phyloP scores from a whole-genome alignment of 1,139 yeast genomes.

The Sugiyamaella neomexicana region DNA sequence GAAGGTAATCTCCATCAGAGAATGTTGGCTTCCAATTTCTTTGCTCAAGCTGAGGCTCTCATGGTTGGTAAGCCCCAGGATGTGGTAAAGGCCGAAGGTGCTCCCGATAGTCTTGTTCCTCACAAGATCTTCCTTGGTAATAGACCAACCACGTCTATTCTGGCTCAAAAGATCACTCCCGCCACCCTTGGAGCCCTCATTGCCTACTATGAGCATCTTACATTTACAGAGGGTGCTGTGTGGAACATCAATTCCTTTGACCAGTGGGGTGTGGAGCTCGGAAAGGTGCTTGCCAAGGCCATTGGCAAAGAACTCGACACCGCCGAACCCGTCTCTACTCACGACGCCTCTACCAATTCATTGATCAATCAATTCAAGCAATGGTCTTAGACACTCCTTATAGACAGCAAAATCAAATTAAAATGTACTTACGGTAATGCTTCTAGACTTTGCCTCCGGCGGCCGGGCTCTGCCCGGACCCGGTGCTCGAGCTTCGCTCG shows the following conservation, averaged over 20 bases:
- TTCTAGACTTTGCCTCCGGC: neutral
- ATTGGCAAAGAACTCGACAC: constrained; percentile 85
- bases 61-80: constrained; percentile 92
- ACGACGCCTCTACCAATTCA: constrained; percentile 88
- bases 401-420: neutral
- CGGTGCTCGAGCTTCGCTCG: neutral
- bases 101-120: constrained; percentile 76
- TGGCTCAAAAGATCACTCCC: constrained; percentile 94
- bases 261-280: constrained; percentile 99
- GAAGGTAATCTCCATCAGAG: constrained; percentile 91
- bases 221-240: constrained; percentile 97
- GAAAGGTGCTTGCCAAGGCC: constrained; percentile 95
- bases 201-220: constrained; percentile 95
- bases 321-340: constrained; percentile 56
- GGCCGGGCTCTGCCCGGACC: neutral
- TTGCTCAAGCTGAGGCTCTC: constrained; percentile 97
- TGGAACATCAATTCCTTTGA: constrained; percentile 99
- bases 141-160: constrained; percentile 97
- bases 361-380: constrained; percentile 91
- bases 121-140: constrained; percentile 97
- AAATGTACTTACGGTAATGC: neutral
- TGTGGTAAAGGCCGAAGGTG: constrained; percentile 87
- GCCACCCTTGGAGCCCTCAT: constrained; percentile 93
- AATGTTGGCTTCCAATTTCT: constrained; percentile 97
- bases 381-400: constrained; percentile 50